Percentiles rank a stretch among this genome's conserved stretches.
Evolutionary conservation across 116 monocot genomes (phyloP).

Genomic region (Cymodocea nodosa): DNA sequence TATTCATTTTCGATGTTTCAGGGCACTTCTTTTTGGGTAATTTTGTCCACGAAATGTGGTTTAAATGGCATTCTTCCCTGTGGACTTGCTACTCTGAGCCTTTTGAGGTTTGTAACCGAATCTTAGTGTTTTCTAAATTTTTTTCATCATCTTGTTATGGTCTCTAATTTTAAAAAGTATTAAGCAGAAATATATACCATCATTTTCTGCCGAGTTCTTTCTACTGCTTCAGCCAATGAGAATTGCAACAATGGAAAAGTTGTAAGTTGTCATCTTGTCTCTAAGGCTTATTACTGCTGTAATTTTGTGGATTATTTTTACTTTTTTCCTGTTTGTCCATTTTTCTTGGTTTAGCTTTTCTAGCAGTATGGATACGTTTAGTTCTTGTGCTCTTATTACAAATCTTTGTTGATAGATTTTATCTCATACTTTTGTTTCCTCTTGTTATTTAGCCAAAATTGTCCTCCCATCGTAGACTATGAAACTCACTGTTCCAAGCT

Average conservation of each 20-base stretch:
- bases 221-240: conserved; percentile 39
- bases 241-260: conserved; percentile 18
- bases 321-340: not conserved
- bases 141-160: not conserved
- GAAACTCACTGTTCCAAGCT: conserved; percentile 43
- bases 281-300: not conserved
- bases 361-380: no score
- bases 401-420: no score
- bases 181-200: conserved; percentile 24
- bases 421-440: not conserved
- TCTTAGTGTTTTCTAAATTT: not conserved
- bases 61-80: conserved; percentile 63
- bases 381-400: no score
- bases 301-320: not conserved
- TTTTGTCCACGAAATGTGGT: conserved; percentile 75
- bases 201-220: conserved; percentile 15
- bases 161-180: not conserved
- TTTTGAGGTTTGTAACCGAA: conserved; percentile 29
- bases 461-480: conserved; percentile 42
- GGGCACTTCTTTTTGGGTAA: conserved; percentile 29
- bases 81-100: conserved; percentile 42
- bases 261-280: conserved; percentile 31
- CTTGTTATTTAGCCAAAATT: conserved; percentile 29
- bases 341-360: not conserved
- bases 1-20: conserved; percentile 8